Evolutionary conservation across 768 basidiomycete species (phyloP), one percentile per base, ranked within the genome.

Genomic region (Mycena filopes): DNA sequence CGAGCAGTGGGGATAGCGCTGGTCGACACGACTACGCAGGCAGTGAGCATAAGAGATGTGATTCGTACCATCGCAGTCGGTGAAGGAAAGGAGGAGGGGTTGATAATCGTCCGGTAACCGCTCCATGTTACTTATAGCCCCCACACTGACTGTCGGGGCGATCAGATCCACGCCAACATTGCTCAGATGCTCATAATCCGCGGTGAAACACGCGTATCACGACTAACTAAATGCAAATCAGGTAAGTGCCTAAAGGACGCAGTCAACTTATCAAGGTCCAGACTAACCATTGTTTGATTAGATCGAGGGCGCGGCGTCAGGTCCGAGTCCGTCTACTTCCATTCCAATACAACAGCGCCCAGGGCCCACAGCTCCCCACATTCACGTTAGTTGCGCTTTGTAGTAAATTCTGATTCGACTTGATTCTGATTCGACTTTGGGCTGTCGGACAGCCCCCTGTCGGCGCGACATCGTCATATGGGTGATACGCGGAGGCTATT

Each of bases 1-100:
- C 33, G 33, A 33, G 48, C 40, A 51, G 58, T 21, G 23, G 58
- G 58, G 13, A 51, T 23, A 1, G 58, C 58, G 49, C 58, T 51
- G n/a, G 48, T 36, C 18, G 58, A 50, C n/a, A 41, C 58, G 20
- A 60, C 48, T 9, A 51, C 29, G 49, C 38, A 50, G 1, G 49
- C 58, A 36, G 41, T 48, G 21, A 60, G 23, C n/a, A 60, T 29
- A 2, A 51, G 13, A 33, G 58, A 60, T 2, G 49, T 60, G 40
- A 60, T 21, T 60, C 28, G 58, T 13, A 59, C 57, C 58, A 60
- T 60, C 0, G 23, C 28, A n/a, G 18, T 16, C 7, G 7, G 20
- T 5, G 47, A 28, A 15, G 13, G 28, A 28, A 48, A 2, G n/a
- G 26, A 4, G 47, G n/a, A 21, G 47, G 20, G 8, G 13, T 25